Conservation (phyloP, 1,284 basidiomycete genomes). For the Moniliophthora roreri region DNA sequence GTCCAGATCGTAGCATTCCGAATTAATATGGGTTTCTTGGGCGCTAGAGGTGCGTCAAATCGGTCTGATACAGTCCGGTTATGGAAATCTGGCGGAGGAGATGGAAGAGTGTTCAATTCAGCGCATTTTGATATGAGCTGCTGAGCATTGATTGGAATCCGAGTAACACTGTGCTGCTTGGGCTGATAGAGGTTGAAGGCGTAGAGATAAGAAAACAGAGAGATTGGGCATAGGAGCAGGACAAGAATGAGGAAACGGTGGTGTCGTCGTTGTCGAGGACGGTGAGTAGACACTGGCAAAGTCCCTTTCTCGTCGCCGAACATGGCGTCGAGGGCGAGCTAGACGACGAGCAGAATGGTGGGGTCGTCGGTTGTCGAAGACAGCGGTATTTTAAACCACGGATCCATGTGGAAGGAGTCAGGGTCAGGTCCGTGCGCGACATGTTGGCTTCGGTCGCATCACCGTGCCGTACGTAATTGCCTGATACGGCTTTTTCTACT, state of each 20-base stretch:
- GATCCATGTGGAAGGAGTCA: no score
- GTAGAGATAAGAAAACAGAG: not conserved
- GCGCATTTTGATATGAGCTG: slow-evolving; percentile 48
- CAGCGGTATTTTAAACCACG: no score
- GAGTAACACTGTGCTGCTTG: not conserved
- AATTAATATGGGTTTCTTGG: slow-evolving; percentile 62
- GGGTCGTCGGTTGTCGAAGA: no score
- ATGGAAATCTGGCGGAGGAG: slow-evolving; percentile 55
- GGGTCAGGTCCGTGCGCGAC: no score
- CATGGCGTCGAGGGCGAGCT: no score
- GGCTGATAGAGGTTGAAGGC: not conserved
- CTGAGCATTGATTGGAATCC: slow-evolving; percentile 45
- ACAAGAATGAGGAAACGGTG: not conserved
- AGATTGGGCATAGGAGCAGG: not conserved
- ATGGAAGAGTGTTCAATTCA: slow-evolving; percentile 42
- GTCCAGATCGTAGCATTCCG: slow-evolving; percentile 88
- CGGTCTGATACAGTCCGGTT: slow-evolving; percentile 65
- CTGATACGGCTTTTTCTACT: no score
- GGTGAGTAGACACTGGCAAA: not conserved
- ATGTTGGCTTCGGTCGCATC: no score
- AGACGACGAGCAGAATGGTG: no score
- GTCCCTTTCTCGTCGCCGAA: not conserved
- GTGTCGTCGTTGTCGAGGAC: not conserved
- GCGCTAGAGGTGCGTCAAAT: slow-evolving; percentile 59
- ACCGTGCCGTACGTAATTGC: no score